Evolutionary conservation across 106 monocot species (phyloP).

Genomic region (Allium fistulosum): DNA sequence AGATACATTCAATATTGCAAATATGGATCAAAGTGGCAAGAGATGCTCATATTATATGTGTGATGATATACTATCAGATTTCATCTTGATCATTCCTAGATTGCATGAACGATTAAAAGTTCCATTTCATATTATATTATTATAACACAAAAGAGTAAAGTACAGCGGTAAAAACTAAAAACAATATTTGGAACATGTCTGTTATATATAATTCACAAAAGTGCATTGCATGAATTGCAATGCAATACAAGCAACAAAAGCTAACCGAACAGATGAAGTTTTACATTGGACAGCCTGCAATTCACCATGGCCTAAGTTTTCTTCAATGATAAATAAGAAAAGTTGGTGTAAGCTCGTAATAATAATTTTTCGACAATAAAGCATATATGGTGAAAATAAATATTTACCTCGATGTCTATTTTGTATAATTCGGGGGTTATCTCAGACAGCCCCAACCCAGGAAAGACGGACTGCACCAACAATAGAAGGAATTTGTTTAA

Average conservation of each 20-base stretch:
- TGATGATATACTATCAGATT: too few species aligned
- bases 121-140: too few species aligned
- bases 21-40: too few species aligned
- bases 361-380: neutral
- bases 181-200: neutral
- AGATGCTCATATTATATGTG: too few species aligned
- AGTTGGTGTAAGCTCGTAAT: neutral
- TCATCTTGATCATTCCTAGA: too few species aligned
- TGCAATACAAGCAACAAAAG: constrained; percentile 11
- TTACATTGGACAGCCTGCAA: constrained; percentile 8
- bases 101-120: too few species aligned
- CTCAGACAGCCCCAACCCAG: constrained; percentile 26
- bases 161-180: neutral
- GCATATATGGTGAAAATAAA: neutral
- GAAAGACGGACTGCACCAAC: constrained; percentile 19
- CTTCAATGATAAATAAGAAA: neutral
- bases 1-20: too few species aligned
- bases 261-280: constrained; percentile 7
- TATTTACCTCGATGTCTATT: constrained; percentile 16
- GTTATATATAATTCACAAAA: constrained; percentile 7
- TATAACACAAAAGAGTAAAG: too few species aligned
- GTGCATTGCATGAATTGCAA: constrained; percentile 3
- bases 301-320: neutral
- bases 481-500: neutral
- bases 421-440: constrained; percentile 29